Evolutionary conservation across 1,284 basidiomycete species (phyloP).

Genomic region (Fomitopsis betulina): DNA sequence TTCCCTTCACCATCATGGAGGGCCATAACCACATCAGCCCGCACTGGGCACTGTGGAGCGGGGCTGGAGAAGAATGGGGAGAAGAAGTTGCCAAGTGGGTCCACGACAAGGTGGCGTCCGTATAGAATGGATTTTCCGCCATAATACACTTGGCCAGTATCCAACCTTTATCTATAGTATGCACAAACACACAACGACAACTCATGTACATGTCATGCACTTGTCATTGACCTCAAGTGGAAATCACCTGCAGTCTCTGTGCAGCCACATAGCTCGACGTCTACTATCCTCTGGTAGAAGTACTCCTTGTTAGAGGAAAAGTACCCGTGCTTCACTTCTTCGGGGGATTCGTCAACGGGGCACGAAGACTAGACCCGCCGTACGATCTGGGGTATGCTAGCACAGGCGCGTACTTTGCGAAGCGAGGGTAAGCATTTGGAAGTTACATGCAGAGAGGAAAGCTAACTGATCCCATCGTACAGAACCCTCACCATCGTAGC

Average conservation of each 20-base stretch:
- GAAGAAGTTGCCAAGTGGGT: conserved; percentile 42
- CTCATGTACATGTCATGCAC: too few relatives aligned
- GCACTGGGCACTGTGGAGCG: conserved; percentile 43
- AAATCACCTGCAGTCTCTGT: too few relatives aligned
- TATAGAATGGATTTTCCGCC: neutral
- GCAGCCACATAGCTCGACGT: conserved; percentile 50
- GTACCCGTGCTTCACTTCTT: conserved; percentile 60
- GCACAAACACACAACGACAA: too few relatives aligned
- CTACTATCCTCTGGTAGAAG: conserved; percentile 44
- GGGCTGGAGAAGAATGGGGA: conserved; percentile 60
- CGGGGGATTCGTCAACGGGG: conserved; percentile 52
- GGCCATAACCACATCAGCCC: conserved; percentile 64
- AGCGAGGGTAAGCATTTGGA: conserved; percentile 33
- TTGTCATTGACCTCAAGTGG: too few relatives aligned
- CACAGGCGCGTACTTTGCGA: conserved; percentile 55
- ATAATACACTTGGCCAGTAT: too few relatives aligned
- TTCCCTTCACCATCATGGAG: conserved; percentile 34
- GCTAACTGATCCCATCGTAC: neutral
- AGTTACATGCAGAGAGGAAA: neutral
- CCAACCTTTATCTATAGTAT: too few relatives aligned
- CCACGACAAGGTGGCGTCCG: neutral
- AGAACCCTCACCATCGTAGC: conserved; percentile 53
- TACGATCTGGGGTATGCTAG: conserved; percentile 46
- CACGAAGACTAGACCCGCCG: conserved; percentile 39
- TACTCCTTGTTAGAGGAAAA: conserved; percentile 19